A percentile compares a stretch with the other conserved stretches of the same genome.
Evolutionary conservation across 768 basidiomycete species (phyloP).

Genomic region (Suillus paluster): DNA sequence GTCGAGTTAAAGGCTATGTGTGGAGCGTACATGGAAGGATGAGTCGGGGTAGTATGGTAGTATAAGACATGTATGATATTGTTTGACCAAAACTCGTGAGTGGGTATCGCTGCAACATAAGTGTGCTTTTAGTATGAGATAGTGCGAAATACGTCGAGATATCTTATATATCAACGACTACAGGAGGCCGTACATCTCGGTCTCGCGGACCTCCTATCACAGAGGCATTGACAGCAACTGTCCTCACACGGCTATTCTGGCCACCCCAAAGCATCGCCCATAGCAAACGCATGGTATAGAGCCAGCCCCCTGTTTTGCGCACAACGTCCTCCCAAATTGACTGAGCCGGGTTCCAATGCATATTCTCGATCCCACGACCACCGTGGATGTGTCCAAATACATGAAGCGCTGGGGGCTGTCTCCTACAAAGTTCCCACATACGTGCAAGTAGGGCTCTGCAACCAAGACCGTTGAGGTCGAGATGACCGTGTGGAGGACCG

Average conservation of each 20-base stretch:
- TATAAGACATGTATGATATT: too few species aligned
- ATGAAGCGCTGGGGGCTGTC: slow-evolving; percentile 35
- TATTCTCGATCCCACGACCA: slow-evolving; percentile 28
- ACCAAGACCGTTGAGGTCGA: slow-evolving; percentile 22
- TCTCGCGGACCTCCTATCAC: not conserved
- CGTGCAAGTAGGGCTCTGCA: slow-evolving; percentile 28
- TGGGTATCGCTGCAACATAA: too few species aligned
- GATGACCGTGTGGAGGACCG: slow-evolving; percentile 42
- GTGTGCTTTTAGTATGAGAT: too few species aligned
- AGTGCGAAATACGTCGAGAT: too few species aligned
- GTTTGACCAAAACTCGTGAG: too few species aligned
- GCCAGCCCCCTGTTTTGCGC: not conserved
- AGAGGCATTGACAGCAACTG: not conserved
- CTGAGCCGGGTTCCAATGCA: not conserved
- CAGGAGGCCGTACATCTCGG: not conserved
- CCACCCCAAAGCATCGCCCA: not conserved
- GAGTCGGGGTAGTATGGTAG: too few species aligned
- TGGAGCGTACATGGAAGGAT: not conserved
- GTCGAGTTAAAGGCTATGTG: not conserved
- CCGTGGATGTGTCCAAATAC: slow-evolving; percentile 49
- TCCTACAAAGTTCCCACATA: slow-evolving; percentile 36
- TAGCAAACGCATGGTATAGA: not conserved
- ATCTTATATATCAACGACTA: not conserved
- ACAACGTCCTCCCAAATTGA: not conserved
- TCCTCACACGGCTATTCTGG: not conserved